A percentile compares a stretch with the other conserved stretches of the same genome.
Evolutionary conservation across 257 asterid genomes (phyloP).

Genomic region (Voacanga thouarsii): DNA sequence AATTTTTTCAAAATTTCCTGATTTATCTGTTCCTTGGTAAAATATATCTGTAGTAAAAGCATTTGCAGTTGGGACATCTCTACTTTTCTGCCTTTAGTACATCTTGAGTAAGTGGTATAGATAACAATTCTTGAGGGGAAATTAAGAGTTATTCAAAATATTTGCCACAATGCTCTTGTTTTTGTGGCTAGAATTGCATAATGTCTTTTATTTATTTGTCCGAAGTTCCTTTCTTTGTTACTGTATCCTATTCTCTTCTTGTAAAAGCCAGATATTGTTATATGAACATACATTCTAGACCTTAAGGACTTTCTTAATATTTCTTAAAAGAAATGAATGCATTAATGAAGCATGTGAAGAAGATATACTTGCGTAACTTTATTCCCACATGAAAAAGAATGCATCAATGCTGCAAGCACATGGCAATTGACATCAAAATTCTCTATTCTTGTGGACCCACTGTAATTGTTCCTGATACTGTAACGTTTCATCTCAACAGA

Average conservation of each 20-base stretch:
- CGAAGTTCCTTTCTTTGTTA: neutral
- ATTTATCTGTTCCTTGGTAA: neutral
- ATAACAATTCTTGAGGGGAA: neutral
- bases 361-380: neutral
- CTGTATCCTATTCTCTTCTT: neutral
- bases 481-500: constrained; percentile 40
- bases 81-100: neutral
- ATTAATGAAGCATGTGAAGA: neutral
- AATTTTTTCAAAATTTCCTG: neutral
- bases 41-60: neutral
- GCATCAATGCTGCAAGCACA: neutral
- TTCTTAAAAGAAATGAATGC: neutral
- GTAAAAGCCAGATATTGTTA: neutral
- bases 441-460: neutral
- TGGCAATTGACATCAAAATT: neutral
- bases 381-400: neutral
- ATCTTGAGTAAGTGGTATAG: neutral
- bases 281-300: neutral
- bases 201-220: neutral
- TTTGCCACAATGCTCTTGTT: neutral
- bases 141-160: neutral
- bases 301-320: neutral
- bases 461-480: constrained; percentile 13
- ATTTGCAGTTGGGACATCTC: neutral
- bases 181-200: neutral